Conservation (phyloP, 208 protist genomes). For the Trypanosoma platydactyli region DNA sequence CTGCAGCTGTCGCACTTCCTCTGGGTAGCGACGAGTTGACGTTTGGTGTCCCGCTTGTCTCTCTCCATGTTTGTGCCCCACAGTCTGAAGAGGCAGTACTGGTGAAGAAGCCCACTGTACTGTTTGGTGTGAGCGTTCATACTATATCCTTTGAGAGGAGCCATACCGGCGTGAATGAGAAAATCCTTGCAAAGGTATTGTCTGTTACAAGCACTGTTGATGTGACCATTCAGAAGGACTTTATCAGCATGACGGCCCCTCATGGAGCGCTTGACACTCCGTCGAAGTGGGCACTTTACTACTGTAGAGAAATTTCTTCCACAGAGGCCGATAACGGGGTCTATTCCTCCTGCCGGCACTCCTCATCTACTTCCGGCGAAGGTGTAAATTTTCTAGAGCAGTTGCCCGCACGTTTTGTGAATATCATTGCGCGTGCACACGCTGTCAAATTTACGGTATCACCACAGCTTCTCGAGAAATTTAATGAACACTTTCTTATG, state of each 20-base stretch:
- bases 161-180: constrained; percentile 23
- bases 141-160: constrained; percentile 17
- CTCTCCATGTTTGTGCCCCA: constrained; percentile 21
- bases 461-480: constrained; percentile 27
- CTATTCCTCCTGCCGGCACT: neutral
- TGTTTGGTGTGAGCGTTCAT: constrained; percentile 21
- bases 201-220: constrained; percentile 19
- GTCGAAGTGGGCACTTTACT: constrained; percentile 32
- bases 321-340: neutral
- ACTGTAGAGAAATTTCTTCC: constrained; percentile 21
- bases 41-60: constrained; percentile 23
- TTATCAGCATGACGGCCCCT: constrained; percentile 25
- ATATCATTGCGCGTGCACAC: constrained; percentile 28
- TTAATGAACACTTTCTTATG: constrained; percentile 35
- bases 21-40: constrained; percentile 4
- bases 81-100: constrained; percentile 19
- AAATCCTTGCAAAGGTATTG: constrained; percentile 8
- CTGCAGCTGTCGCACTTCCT: neutral
- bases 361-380: neutral
- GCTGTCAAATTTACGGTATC: constrained; percentile 31
- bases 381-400: neutral
- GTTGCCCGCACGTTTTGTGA: constrained; percentile 18
- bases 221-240: constrained; percentile 26
- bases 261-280: constrained; percentile 23
- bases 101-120: constrained; percentile 9